Evolutionary conservation across 129 eudicot species (phyloP), one percentile per base, ranked within the genome.

Genomic region (Glebionis coronaria): DNA sequence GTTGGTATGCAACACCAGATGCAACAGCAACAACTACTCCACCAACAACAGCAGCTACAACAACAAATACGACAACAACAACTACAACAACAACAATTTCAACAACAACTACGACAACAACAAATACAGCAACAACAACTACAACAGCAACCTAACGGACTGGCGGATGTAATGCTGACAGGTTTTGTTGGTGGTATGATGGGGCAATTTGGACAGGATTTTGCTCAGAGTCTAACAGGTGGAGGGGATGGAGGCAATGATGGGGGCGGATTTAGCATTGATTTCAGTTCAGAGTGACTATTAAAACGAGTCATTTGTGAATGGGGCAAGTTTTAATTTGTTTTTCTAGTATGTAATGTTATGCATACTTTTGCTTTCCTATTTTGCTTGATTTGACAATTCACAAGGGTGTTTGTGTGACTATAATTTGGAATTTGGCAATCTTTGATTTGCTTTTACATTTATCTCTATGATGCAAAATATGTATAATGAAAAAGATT

Each of bases 171-270:
- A 1, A 76, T 76, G n/a, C 0, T 83, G 54, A 68, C 72, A 7
- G 95, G 85, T 27, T 52, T 87, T n/a, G 83, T 81, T 9, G 85
- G 76, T n/a, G 95, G 89, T 12, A 79, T 83, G 42, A 69, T 76
- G 35, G 87, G 83, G 65, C 81, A 67, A 12, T 63, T 83, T 29
- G 90, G 90, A 1, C 90, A 83, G 77, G 63, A 65, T 46, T 49
- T 83, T 15, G 70, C 73, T 58, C 87, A 83, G 29, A 68, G 69
- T 50, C 3, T 81, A 3, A 54, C 77, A 0, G 72, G 80, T 7
- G 80, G 80, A 0, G 74, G 71, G 3, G 74, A 59, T 1, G 75
- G 71, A 0, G 73, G 25, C 25, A 2, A 23, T 23, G 25, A 23
- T 23, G 25, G 25, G 25, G 25, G 25, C 25, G 25, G 50, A 5